Evolutionary conservation across 768 basidiomycete genomes (phyloP), one percentile per base, ranked within the genome.

Genomic region (Hygrocybe coccinea): DNA sequence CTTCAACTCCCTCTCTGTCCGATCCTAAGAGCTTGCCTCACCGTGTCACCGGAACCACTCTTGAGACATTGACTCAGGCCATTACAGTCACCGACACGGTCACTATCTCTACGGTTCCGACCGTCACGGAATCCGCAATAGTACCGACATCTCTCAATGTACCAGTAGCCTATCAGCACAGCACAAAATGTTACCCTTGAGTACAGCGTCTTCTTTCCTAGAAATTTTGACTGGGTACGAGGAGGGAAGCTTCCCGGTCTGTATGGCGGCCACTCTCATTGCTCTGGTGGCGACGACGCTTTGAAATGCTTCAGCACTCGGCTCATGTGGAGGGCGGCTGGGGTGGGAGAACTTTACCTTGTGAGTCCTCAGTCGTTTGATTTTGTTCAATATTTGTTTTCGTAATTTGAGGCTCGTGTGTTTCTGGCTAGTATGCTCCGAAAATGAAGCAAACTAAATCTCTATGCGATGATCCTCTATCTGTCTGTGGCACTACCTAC

Each of bases 201-300:
- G 19, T 95, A 92, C 66, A 83, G 82, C 65, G 83, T 91, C 9
- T 92, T 84, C 68, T 91, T 95, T 64, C 88, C 87, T 0, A 57
- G 52, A 0, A 79, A 83, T 57, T 95, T 91, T 60, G 76, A 86
- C 51, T 95, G 83, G 76, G 89, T 91, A 15, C 75, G 80, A 52
- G 92, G 81, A 4, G 93, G 93, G 6, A 95, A 97, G 69, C 67
- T 95, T 5, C 90, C 92, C 0, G 93, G 92, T 0, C 59, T 93
- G 3, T 91, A 84, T 62, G 87, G 86, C 0, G 87, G 87, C 0
- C 82, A 79, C 59, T 72, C 65, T 3, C 78, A 74, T 17, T 91
- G 89, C 65, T 89, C 87, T 17, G 89, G 89, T 5, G 89, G 89
- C 1, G 74, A 82, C 60, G 76, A 77, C n/a, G 91, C 89, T 6